Evolutionary conservation across 1,284 basidiomycete genomes (phyloP).

Genomic region (Ustilago shanxiensis): DNA sequence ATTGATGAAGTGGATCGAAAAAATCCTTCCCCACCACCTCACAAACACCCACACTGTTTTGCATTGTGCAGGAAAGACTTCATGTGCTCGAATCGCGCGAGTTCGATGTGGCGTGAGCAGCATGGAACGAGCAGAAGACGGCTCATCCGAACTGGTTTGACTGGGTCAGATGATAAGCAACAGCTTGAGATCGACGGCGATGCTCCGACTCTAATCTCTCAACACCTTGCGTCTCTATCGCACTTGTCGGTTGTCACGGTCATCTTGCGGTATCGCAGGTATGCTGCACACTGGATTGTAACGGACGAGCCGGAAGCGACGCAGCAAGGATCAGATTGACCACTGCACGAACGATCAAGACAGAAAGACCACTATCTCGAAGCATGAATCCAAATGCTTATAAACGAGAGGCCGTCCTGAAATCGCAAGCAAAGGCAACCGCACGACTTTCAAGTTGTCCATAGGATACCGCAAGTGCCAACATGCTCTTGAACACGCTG

Average conservation of each 20-base stretch:
- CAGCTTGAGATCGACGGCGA: background rate
- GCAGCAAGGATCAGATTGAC: no score
- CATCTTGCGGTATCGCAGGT: background rate
- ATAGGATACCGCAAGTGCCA: no score
- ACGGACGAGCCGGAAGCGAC: conserved; percentile 3
- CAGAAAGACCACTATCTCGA: no score
- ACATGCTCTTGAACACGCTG: background rate
- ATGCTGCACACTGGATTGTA: background rate
- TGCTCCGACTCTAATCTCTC: background rate
- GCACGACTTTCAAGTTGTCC: no score
- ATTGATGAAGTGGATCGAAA: background rate
- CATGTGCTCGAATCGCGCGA: background rate
- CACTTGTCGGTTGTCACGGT: conserved; percentile 28
- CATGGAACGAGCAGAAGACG: no score
- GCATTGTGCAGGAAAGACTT: background rate
- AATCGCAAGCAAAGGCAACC: no score
- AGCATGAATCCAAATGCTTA: no score
- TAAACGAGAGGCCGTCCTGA: no score
- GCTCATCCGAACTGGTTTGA: background rate
- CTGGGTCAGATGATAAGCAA: background rate
- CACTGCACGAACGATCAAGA: no score
- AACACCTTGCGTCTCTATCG: conserved; percentile 6
- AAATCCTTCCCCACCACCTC: background rate
- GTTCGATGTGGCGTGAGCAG: background rate
- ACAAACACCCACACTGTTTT: background rate